Conservation (phyloP, 1,139 yeast genomes). For the Magnusiomyces sp. region DNA sequence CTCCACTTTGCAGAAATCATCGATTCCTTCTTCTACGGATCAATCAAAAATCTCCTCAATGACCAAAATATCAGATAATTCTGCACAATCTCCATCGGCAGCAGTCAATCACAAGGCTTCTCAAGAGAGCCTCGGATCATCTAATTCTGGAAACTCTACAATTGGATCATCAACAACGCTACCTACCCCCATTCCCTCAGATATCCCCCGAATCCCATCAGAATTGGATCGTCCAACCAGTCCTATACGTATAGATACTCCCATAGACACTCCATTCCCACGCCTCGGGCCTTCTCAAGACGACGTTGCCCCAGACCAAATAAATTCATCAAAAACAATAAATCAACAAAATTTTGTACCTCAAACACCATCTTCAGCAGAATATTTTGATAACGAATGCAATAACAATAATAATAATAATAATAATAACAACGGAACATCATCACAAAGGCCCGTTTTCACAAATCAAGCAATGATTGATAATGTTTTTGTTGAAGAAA, state of each 20-base stretch:
- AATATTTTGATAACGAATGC: neutral
- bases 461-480: too few relatives aligned
- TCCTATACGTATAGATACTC: neutral
- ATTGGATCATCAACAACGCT: neutral
- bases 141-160: neutral
- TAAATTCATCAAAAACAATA: constrained; percentile 8
- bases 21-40: too few relatives aligned
- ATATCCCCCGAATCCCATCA: constrained; percentile 15
- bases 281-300: constrained; percentile 13
- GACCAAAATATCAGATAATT: too few relatives aligned
- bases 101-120: too few relatives aligned
- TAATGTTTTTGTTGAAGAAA: too few relatives aligned
- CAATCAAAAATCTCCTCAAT: too few relatives aligned
- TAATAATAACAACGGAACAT: neutral
- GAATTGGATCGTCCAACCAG: constrained; percentile 6
- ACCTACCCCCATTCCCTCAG: constrained; percentile 13
- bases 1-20: too few relatives aligned
- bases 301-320: constrained; percentile 14
- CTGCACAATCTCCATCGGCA: too few relatives aligned
- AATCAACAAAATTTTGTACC: constrained; percentile 14
- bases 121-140: too few relatives aligned
- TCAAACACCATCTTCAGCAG: constrained; percentile 3
- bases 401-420: neutral
- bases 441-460: too few relatives aligned
- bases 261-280: constrained; percentile 7